These are phyloP conservation scores for Ganoderma sinense DNA, from an alignment of 1,284 basidiomycete species.

Conservation along the genomic window DNA sequence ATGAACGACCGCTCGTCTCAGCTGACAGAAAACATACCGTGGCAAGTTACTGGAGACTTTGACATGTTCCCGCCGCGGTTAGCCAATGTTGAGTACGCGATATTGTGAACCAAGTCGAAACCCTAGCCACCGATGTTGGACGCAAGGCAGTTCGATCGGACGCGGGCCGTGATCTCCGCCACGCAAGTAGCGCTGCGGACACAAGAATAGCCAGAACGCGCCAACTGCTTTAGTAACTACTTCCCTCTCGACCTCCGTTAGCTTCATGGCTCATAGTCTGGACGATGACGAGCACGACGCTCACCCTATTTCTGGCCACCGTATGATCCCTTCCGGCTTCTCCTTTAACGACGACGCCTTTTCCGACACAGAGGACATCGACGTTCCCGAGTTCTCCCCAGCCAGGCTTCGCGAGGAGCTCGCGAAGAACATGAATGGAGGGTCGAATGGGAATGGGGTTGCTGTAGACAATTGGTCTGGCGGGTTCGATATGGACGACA, in stretches of 20 bases:
- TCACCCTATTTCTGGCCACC: constrained; percentile 1
- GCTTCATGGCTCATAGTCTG: constrained; percentile 23
- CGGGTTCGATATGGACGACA: constrained; percentile 28
- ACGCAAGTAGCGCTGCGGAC: constrained; percentile 13
- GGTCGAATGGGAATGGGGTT: neutral
- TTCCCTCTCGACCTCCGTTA: constrained; percentile 6
- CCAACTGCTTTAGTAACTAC: neutral
- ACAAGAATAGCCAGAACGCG: neutral
- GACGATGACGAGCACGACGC: constrained; percentile 23
- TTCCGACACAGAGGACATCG: constrained; percentile 60
- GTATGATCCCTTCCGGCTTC: constrained; percentile 11
- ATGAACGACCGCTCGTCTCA: neutral
- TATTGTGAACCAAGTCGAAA: neutral
- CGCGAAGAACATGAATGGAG: constrained; percentile 49
- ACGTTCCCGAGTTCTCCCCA: constrained; percentile 57
- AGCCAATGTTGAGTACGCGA: neutral
- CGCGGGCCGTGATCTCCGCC: constrained; percentile 25
- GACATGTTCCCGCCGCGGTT: constrained; percentile 46
- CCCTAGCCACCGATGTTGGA: no score
- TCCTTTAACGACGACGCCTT: constrained; percentile 73
- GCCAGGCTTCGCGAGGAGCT: constrained; percentile 67
- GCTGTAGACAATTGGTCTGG: constrained; percentile 22
- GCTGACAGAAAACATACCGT: constrained; percentile 58
- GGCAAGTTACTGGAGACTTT: constrained; percentile 89
- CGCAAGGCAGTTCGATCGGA: constrained; percentile 5